phyloP scores from a whole-genome alignment of 352 stramenopile species.

The Pelagophyceae sp. region DNA sequence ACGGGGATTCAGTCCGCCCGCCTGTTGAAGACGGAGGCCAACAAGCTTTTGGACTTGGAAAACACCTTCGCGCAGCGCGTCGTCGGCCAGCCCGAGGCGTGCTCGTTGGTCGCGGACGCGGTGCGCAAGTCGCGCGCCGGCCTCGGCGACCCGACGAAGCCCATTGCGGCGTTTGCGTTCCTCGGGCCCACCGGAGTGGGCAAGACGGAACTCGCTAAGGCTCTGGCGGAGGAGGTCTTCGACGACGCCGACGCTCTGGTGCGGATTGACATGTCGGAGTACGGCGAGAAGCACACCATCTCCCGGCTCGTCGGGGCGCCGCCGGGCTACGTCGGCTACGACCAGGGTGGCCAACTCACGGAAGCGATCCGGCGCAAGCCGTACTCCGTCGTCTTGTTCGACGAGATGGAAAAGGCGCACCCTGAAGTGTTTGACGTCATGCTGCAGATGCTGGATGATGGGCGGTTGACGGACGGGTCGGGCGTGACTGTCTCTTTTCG shows the following conservation, averaged over 20 bases:
- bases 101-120: constrained; percentile 66
- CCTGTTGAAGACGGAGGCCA: constrained; percentile 83
- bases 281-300: constrained; percentile 90
- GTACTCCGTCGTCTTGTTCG: constrained; percentile 90
- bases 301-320: constrained; percentile 77
- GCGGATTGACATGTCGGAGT: constrained; percentile 93
- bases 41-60: constrained; percentile 85
- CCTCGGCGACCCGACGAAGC: constrained; percentile 84
- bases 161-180: constrained; percentile 87
- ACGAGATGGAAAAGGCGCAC: constrained; percentile 96
- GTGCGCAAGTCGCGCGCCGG: constrained; percentile 80
- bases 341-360: constrained; percentile 88
- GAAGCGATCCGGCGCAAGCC: constrained; percentile 83
- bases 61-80: constrained; percentile 78
- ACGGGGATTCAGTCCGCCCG: constrained; percentile 88
- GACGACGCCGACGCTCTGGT: constrained; percentile 84
- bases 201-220: constrained; percentile 95
- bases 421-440: constrained; percentile 91
- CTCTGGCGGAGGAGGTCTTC: constrained; percentile 86
- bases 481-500: constrained; percentile 89
- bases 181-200: constrained; percentile 71
- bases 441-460: constrained; percentile 79
- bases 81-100: constrained; percentile 54
- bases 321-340: constrained; percentile 82
- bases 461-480: constrained; percentile 88